Conservation (phyloP, 2,329 filamentous ascomycete species). For the Diaporthe sp. region DNA sequence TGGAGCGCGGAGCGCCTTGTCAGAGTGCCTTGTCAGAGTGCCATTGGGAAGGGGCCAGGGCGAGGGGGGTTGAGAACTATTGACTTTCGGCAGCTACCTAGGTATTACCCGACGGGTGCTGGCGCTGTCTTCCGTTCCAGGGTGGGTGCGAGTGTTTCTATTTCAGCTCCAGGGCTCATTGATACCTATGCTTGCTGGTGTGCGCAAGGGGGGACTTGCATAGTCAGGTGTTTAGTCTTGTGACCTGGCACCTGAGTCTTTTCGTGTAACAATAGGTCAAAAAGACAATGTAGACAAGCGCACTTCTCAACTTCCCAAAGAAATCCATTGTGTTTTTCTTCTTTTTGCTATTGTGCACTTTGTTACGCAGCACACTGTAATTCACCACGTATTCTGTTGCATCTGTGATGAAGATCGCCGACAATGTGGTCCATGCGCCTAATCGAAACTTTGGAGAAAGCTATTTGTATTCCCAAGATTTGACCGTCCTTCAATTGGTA, state of each 20-base stretch:
- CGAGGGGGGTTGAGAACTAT: neutral
- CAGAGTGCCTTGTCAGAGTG: slow-evolving; percentile 15
- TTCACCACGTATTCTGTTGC: neutral
- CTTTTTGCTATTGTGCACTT: neutral
- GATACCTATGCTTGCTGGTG: neutral
- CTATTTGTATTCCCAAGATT: neutral
- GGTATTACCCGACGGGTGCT: neutral
- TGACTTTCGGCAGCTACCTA: slow-evolving; percentile 10
- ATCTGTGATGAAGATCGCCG: neutral
- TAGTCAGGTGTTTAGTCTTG: slow-evolving; percentile 37
- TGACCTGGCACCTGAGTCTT: slow-evolving; percentile 25
- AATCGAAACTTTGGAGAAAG: neutral
- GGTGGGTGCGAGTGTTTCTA: neutral
- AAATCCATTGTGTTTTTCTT: neutral
- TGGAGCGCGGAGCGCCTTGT: neutral
- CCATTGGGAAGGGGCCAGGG: slow-evolving; percentile 1
- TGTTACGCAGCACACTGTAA: neutral
- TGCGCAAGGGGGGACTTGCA: neutral
- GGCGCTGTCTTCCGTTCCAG: neutral
- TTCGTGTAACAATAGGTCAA: slow-evolving; percentile 32
- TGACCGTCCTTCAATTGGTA: neutral
- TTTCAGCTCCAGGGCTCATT: neutral
- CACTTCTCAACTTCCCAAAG: too few relatives aligned
- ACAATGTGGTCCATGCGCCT: too few relatives aligned
- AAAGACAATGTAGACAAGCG: slow-evolving; percentile 5